These are phyloP conservation scores for Pythium plurisporium DNA, from an alignment of 352 stramenopile species.

Conservation along the genomic window DNA sequence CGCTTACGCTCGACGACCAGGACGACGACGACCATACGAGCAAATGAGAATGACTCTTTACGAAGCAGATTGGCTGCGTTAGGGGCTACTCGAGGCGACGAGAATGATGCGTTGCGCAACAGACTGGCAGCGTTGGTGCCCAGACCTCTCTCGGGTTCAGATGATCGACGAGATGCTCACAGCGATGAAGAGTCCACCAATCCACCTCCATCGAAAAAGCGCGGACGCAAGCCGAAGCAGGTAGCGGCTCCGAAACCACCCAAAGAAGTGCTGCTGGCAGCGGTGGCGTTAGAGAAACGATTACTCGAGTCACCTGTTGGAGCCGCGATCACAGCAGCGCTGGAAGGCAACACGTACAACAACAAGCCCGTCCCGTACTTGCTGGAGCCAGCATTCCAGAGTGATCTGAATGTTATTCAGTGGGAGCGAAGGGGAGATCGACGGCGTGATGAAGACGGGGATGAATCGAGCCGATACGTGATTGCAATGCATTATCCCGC, in stretches of 20 bases:
- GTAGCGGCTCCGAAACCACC: neutral
- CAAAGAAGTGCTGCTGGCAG: constrained; percentile 16
- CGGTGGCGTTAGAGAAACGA: constrained; percentile 44
- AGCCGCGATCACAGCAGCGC: constrained; percentile 30
- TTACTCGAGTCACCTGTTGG: constrained; percentile 35
- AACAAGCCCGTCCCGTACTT: constrained; percentile 39
- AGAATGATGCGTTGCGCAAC: neutral
- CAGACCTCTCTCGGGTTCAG: no score
- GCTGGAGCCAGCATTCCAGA: constrained; percentile 32
- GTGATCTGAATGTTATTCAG: constrained; percentile 14
- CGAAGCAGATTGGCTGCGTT: neutral
- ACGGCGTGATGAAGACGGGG: neutral
- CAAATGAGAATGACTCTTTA: no score
- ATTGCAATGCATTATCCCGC: constrained; percentile 26
- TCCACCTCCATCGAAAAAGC: neutral
- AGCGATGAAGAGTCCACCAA: neutral
- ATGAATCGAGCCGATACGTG: constrained; percentile 2
- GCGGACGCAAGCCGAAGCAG: constrained; percentile 3
- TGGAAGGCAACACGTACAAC: constrained; percentile 52
- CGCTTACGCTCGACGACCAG: no score
- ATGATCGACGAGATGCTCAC: neutral
- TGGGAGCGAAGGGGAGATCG: constrained; percentile 29
- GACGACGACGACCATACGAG: no score
- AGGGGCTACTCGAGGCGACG: neutral
- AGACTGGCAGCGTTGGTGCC: neutral